Conservation (phyloP, 768 basidiomycete genomes). For the Gelatoporia subvermispora region DNA sequence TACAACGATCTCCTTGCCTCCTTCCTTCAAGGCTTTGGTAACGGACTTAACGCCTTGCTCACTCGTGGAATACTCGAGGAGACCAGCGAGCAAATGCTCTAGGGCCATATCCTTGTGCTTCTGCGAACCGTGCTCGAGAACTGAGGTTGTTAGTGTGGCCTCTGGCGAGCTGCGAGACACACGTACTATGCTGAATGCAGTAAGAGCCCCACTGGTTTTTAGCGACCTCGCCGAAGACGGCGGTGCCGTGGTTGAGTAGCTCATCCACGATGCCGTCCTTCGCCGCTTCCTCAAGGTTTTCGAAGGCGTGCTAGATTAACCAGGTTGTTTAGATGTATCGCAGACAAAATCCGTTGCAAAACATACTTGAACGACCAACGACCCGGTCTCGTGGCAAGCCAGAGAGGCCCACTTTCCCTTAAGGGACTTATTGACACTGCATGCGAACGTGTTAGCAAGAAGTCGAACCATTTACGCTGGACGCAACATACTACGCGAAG, state of each 20-base stretch:
- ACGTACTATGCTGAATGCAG: constrained; percentile 79
- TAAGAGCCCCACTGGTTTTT: constrained; percentile 91
- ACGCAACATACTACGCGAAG: constrained; percentile 61
- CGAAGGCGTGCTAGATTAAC: constrained; percentile 71
- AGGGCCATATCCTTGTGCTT: constrained; percentile 71
- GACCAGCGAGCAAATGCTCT: constrained; percentile 71
- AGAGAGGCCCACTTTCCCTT: constrained; percentile 87
- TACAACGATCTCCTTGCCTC: constrained; percentile 70
- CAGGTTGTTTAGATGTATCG: not conserved
- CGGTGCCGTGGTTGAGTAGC: constrained; percentile 65
- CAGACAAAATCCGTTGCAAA: not conserved
- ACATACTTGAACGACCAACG: constrained; percentile 76
- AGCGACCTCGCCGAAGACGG: constrained; percentile 67
- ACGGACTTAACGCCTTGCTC: constrained; percentile 88
- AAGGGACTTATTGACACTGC: constrained; percentile 80
- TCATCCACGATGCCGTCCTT: constrained; percentile 85
- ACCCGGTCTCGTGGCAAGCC: constrained; percentile 88
- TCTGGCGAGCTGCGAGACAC: not conserved
- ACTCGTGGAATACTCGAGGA: constrained; percentile 74
- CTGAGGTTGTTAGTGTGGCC: constrained; percentile 30
- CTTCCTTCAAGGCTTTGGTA: constrained; percentile 83
- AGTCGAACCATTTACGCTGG: constrained; percentile 3
- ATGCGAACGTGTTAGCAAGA: constrained; percentile 1
- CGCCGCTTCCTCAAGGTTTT: constrained; percentile 77
- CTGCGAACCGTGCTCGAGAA: constrained; percentile 79